Percentiles rank a stretch among this genome's conserved stretches.
Evolutionary conservation across 768 basidiomycete species (phyloP).

Genomic region (Clitopilus passeckerianus): DNA sequence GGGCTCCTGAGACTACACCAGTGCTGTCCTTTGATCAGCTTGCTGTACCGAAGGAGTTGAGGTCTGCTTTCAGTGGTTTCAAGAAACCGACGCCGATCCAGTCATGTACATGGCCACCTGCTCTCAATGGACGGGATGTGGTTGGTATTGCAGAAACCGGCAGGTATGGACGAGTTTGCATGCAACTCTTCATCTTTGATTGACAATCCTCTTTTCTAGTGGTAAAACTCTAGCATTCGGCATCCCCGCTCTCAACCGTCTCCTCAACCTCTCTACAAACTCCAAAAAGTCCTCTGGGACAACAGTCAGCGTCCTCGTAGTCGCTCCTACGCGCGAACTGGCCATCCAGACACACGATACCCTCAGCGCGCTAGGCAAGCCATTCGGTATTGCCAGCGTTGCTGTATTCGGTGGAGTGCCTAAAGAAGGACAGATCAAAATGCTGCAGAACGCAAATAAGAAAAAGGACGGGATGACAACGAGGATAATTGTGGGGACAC

Average conservation of each 20-base stretch:
- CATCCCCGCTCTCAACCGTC: conserved; percentile 76
- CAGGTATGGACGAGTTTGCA: conserved; percentile 56
- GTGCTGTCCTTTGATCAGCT: conserved; percentile 74
- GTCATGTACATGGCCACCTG: conserved; percentile 90
- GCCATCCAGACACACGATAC: conserved; percentile 94
- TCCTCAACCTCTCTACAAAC: conserved; percentile 36
- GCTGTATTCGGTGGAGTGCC: conserved; percentile 95
- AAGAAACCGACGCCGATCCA: conserved; percentile 93
- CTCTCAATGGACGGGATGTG: conserved; percentile 77
- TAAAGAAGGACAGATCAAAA: conserved; percentile 75
- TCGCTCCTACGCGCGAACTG: conserved; percentile 94
- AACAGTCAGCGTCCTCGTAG: conserved; percentile 63
- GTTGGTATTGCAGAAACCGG: conserved; percentile 98
- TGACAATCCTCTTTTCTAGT: conserved; percentile 41
- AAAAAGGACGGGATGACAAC: conserved; percentile 44
- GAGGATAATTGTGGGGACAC: conserved; percentile 90
- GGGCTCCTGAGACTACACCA: conserved; percentile 49
- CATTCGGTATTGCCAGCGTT: conserved; percentile 73
- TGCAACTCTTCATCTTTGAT: no score
- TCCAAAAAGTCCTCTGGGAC: conserved; percentile 23
- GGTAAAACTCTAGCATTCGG: conserved; percentile 98
- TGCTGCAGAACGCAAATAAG: conserved; percentile 52
- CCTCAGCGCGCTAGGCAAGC: conserved; percentile 65
- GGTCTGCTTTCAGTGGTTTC: conserved; percentile 62
- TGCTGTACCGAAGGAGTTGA: conserved; percentile 56